Base-by-base conservation (phyloP, 2,329 filamentous ascomycete species). In the Tolypocladium pustulatum region DNA sequence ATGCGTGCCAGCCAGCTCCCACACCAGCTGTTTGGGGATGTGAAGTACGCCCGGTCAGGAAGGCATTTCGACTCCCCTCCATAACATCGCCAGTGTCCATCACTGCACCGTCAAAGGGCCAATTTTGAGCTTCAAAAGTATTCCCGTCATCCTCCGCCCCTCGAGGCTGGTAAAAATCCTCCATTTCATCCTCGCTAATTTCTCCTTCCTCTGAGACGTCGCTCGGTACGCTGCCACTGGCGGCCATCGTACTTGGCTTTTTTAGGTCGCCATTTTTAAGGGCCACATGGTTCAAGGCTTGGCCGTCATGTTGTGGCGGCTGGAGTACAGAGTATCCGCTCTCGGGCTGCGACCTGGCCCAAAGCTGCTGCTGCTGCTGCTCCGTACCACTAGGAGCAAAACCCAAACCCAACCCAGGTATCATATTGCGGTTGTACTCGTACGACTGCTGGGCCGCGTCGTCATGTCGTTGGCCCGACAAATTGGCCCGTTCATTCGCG, bases 141-240 rank as follows among this genome's bases (percentile, higher is more conserved):
- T 34, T 36, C 30, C 54, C 57, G 9, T 36, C 40, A 6, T 61
- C 58, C 12, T 60, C 62, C 22, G 58, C 55, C 20, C 63, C 62
- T 17, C 57, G 59, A 12, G 79, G 76, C 55, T 82, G 79, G 61
- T 84, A 84, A 2, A 80, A 65, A 64, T 84, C 80, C 55, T 84
- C 81, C 55, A 81, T 78, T 64, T 87, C 85, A 22, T 79, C 82
- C 65, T 93, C 90, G 62, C 84, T 89, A 36, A 94, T 70, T 69
- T 95, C 90, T 20, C 88, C 89, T 66, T 95, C 90, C 66, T 94
- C 89, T 54, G 66, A 64, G 41, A 66, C 65, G 8, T 63, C 62
- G 36, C 62, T 61, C 12, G 38, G 56, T 6, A n/a, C 34, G 8
- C 40, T 52, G 8, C 36, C 38, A 36, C 57, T 58, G 32, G 58